Base-by-base conservation (phyloP, 768 basidiomycete genomes). In the Aureoboletus auriporus region DNA sequence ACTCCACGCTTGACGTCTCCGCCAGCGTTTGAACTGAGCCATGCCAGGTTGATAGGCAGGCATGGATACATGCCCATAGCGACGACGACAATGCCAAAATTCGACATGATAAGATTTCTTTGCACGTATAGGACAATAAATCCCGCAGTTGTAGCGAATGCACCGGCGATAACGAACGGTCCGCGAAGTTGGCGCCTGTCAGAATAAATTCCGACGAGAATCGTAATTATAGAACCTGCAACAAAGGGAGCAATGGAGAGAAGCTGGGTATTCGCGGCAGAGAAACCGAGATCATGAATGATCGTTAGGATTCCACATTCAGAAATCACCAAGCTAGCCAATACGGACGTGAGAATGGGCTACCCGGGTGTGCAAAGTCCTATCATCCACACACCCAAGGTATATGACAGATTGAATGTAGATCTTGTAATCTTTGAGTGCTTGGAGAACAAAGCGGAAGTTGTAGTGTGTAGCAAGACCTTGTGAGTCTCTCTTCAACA, bases 1-100 rank as follows among this genome's bases (percentile, higher is more conserved):
- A 76, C 70, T 35, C 70, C 76, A 41, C 73, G 71, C 51, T 77
- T 75, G 36, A 75, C 46, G 46, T 79, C 78, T 11, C 82, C 79
- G 17, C 81, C 80, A 2, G 76, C 72, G 36, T 79, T 78, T 5
- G 74, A 72, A 7, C 73, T 72, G 2, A 67, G 71, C 82, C 81
- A 83, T 27, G 78, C 75, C 1, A 82, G 56, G 13, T 51, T 48
- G 14, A 79, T 43, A 13, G 67, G 70, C 30, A 80, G 60, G 7
- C 68, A 68, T 0, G 81, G 74, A 53, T 64, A 78, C 1, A 79
- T 68, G 8, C 81, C 82, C 23, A 71, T 61, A 1, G 78, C 73
- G 23, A 74, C 68, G 37, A 83, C 58, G 33, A 82, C 54, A 8
- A 73, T 63, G 5, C 75, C 81, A 4, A 64, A 52, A 52, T 81